Evolutionary conservation across 228 moss, liverwort and hornwort genomes (phyloP).

Genomic region (Sphagnum fallax): DNA sequence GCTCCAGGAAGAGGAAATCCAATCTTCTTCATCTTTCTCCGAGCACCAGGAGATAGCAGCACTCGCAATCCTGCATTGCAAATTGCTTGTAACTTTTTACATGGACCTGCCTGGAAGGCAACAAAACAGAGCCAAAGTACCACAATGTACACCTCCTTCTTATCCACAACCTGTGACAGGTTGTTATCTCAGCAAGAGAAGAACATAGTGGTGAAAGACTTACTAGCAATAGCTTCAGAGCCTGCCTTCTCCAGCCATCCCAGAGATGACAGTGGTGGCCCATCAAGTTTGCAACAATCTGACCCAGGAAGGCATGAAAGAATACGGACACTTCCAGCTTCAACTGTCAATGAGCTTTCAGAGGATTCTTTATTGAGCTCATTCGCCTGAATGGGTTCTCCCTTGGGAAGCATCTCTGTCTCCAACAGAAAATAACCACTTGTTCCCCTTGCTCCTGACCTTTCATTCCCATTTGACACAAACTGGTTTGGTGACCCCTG

Average conservation of each 20-base stretch:
- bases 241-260: conserved; percentile 72
- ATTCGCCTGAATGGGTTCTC: conserved; percentile 7
- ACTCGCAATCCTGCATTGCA: conserved; percentile 56
- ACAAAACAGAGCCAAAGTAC: no score
- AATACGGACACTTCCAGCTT: conserved; percentile 45
- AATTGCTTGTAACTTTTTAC: background rate
- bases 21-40: conserved; percentile 32
- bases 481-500: conserved; percentile 6
- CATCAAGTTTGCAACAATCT: conserved; percentile 36
- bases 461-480: conserved; percentile 6
- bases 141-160: no score
- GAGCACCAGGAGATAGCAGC: conserved; percentile 50
- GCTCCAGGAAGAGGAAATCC: conserved; percentile 73
- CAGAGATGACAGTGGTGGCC: conserved; percentile 49
- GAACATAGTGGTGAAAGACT: conserved; percentile 15
- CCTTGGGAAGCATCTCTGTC: conserved; percentile 24
- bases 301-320: conserved; percentile 41
- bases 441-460: conserved; percentile 1
- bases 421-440: conserved; percentile 32
- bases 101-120: no score
- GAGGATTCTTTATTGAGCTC: conserved; percentile 9
- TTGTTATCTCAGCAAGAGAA: no score
- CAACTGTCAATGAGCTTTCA: conserved; percentile 22
- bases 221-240: conserved; percentile 58
- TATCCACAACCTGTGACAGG: no score